Evolutionary conservation across 371 early-diverging fungal species (phyloP), one percentile per base, ranked within the genome.

Genomic region (Circinella umbellata): DNA sequence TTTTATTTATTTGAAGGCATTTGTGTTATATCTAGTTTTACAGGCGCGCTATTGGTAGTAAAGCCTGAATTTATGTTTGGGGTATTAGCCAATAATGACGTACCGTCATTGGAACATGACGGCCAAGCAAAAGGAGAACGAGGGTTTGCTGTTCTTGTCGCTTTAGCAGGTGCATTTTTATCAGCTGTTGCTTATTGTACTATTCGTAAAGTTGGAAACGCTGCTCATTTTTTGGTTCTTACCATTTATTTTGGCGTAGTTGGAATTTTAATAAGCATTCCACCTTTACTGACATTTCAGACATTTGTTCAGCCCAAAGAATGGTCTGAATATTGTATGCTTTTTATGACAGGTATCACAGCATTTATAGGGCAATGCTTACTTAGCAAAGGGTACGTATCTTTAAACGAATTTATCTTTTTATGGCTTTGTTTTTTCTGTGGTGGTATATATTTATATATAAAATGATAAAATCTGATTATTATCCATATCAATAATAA

Each of bases 281-380:
- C 76, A 17, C 75, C 76, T 8, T 53, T 80, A 4, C 75, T 69
- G 18, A 48, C 70, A 9, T 55, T 81, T 18, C 84, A 85, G 47
- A 69, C 46, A 15, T 70, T 72, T 46, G 49, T 71, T 49, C 3
- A 66, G 68, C 83, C 85, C 15, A 49, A 18, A n/a, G 20, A 71
- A 17, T 10, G 37, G 27, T 27, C 54, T 38, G 80, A 84, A 63
- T 83, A 78, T 64, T 1, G 57, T 10, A 54, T 81, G 63, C 69
- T 86, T 39, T 64, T 75, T 27, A 59, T 76, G 55, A 79, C 91
- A 1, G 93, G 92, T n/a, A 49, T 84, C 4, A 71, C 85, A 48
- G 91, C 94, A n/a, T 93, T 91, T 69, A 27, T 86, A 11, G 93
- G 92, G 10, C 94, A 95, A 76, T 87, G 83, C 48, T 74, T 92